Evolutionary conservation across 1,284 basidiomycete genomes (phyloP), one percentile per base, ranked within the genome.

Genomic region (Tremellales sp.): DNA sequence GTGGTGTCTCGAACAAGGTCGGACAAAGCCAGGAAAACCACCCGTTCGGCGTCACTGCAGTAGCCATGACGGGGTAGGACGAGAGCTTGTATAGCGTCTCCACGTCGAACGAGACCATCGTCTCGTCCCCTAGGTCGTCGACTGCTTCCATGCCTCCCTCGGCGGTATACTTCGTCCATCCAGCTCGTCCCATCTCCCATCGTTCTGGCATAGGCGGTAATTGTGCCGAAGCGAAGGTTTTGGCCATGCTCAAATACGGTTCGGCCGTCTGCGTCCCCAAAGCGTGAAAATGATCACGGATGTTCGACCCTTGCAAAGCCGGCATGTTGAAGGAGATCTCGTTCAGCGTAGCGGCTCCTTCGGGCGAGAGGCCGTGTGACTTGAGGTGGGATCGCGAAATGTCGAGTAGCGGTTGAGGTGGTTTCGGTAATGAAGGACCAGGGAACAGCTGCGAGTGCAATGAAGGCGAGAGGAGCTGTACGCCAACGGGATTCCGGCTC

Each of bases 21-120:
- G 94, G 94, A 1, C 88, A 93, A 51, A 97, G 82, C 94, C 96
- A 99, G 4, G 84, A 83, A 68, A 98, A 98, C 93, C 94, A 98
- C 1, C 84, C 85, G 31, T 83, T 82, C 15, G 80, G 77, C 4
- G 90, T 85, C 0, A 83, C 87, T 2, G 93, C 93, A 49, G 86
- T 88, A 0, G 96, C 93, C 80, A 98, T 87, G 65, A 97, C 79
- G 2, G 94, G 81, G 62, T 84, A 92, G 0, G 82, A 83, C 40
- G 87, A 84, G 52, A 89, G 80, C 33, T 81, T 81, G 15, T 91
- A 90, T 77, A 98, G 81, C 0, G 89, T 92, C 74, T 98, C 94
- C 43, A 98, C 88, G 70, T 99, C 96, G 60, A 98, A 97, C 1
- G 84, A 82, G 46, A 75, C 63, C 23, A 97, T 79, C 72, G 84